Evolutionary conservation across 768 basidiomycete species (phyloP), one percentile per base, ranked within the genome.

Genomic region (Boletellus ananiceps): DNA sequence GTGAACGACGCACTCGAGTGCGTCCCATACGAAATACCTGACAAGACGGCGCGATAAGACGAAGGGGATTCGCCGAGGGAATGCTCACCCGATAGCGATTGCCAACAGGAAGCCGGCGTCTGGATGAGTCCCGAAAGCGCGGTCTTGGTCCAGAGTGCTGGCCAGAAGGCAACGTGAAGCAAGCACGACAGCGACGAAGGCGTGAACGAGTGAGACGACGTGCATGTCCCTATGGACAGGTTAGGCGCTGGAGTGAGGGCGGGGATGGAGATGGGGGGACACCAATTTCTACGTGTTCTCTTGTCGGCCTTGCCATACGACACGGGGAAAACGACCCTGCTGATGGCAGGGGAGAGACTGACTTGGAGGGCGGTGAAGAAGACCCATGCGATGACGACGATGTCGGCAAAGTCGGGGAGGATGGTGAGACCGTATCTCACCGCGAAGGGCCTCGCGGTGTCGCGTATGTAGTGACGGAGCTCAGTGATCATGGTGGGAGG

Each of bases 11-110:
- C 82, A 79, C 65, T 91, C 88, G 23, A 88, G 49, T 0, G 77
- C 75, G 60, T 95, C 92, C 92, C 92, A 95, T 16, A 93, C 55
- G 64, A 95, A 93, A 61, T 85, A 86, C 5, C 83, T 86, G 57
- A 21, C 16, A 38, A 3, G 50, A 0, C 44, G 5, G 16, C 21
- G 42, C n/a, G 8, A 14, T 41, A 36, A 36, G 32, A 40, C 27
- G 27, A 14, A 23, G 11, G 37, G 34, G 14, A n/a, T 34, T 21
- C 3, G 19, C 19, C 1, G 4, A 29, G 15, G 32, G 12, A n/a
- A 69, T 73, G 33, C 55, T 56, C 50, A 87, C 86, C 85, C 91
- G 43, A 76, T 75, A 27, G 87, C 81, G 41, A 95, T 75, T 19
- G 86, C 86, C 56, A 81, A 71, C 2, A 84, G 69, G 40, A 77